Evolutionary conservation across 257 asterid genomes (phyloP).

Genomic region (Nicotiana otophora): DNA sequence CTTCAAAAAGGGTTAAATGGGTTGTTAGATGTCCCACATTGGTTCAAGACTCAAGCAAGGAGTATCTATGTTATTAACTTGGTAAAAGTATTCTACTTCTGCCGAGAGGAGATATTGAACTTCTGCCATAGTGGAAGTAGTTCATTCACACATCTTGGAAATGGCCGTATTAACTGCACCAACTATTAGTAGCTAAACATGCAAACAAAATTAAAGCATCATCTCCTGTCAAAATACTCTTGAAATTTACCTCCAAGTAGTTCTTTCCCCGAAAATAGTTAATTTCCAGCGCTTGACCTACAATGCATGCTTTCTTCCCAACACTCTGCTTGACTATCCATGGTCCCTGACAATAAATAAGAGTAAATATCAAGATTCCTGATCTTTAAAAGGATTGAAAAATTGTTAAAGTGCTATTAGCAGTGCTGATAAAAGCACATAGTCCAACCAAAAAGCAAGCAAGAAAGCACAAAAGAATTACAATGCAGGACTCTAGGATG

Average conservation of each 20-base stretch:
- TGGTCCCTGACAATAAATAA: slow-evolving; percentile 63
- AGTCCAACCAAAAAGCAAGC: neutral
- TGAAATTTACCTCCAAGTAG: slow-evolving; percentile 81
- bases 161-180: neutral
- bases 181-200: neutral
- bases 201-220: neutral
- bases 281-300: slow-evolving; percentile 78
- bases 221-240: neutral
- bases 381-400: neutral
- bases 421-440: neutral
- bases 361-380: neutral
- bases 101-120: neutral
- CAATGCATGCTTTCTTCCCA: slow-evolving; percentile 78
- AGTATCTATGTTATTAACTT: too few relatives aligned
- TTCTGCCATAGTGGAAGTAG: neutral
- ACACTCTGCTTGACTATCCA: slow-evolving; percentile 98
- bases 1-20: neutral
- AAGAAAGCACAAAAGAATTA: neutral
- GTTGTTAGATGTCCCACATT: neutral
- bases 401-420: neutral
- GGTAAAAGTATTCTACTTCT: neutral
- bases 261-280: slow-evolving; percentile 80
- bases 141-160: neutral
- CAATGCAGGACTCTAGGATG: neutral
- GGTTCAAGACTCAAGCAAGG: neutral